Conservation (phyloP, 495 filamentous ascomycete genomes). For the Bacidia rubella region DNA sequence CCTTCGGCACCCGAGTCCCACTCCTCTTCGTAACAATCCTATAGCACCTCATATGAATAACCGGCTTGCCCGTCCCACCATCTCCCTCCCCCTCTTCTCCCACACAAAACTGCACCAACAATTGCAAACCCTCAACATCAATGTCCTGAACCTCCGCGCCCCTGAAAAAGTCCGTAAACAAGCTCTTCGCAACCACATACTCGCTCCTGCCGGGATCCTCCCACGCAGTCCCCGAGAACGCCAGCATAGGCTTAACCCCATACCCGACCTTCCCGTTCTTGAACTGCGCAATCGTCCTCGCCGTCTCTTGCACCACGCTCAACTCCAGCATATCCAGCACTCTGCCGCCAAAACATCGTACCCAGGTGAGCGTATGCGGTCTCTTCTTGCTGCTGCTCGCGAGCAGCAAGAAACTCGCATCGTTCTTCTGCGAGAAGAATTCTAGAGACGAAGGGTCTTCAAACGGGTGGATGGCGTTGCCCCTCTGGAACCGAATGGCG, state of each 20-base stretch:
- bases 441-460: constrained; percentile 76
- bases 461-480: constrained; percentile 87
- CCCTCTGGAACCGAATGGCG: constrained; percentile 82
- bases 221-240: constrained; percentile 74
- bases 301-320: constrained; percentile 53
- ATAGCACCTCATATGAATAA: constrained; percentile 73
- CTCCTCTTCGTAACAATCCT: constrained; percentile 71
- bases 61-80: constrained; percentile 46
- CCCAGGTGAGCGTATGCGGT: constrained; percentile 75
- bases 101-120: constrained; percentile 66
- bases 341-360: constrained; percentile 68
- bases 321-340: constrained; percentile 90
- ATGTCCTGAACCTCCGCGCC: constrained; percentile 60
- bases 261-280: constrained; percentile 69
- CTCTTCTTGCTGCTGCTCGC: constrained; percentile 82
- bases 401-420: constrained; percentile 68
- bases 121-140: constrained; percentile 88
- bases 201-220: constrained; percentile 59
- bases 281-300: constrained; percentile 58
- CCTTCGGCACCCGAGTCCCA: constrained; percentile 72
- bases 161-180: constrained; percentile 85
- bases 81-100: constrained; percentile 54
- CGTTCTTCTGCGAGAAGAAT: constrained; percentile 93
- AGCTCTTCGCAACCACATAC: constrained; percentile 71
- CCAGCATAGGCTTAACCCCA: constrained; percentile 73